Evolutionary conservation across 306 rosid genomes (phyloP), one percentile per base, ranked within the genome.

Genomic region (Castanea crenata): DNA sequence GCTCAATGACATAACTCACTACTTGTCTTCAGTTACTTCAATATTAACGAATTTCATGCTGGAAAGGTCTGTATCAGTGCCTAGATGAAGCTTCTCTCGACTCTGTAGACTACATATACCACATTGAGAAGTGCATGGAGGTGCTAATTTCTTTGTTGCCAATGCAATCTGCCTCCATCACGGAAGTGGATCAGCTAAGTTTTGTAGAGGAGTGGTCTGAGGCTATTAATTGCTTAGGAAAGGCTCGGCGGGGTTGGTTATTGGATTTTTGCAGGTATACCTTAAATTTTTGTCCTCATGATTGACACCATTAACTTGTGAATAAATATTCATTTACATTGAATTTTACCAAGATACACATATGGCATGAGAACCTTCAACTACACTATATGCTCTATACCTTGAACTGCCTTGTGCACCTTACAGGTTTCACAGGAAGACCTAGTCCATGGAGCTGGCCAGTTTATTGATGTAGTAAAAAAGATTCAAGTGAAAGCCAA

Each of bases 1-100:
- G 79, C 83, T 92, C 55, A 75, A 83, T 76, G 98, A 92, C 75
- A 74, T 95, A 74, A 58, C 80, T 62, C 79, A 63, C 82, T 79
- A 88, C 83, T 80, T 92, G 68, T 86, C 85, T 81, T 92, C 89
- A 19, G 73, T 82, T 80, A 77, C 82, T 75, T 85, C 90, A 59
- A 77, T 87, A 79, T 79, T 95, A 29, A 29, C 41, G 88, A 27
- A 81, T 78, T 75, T 89, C 98, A 38, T 92, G 92, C 85, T 95
- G 99, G 99, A 95, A 95, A 86, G 99, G 98, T 79, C 89, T 95
- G 73, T 80, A 52, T 75, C 84, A 86, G 78, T 91, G 93, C 84
- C 85, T 95, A 55, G 90, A 91, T 63, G 97, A 89, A 62, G 97
- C 86, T 77, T 87, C 95, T 38, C 76, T 88, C 21, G 90, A 88